Conservation (phyloP, 306 rosid species). For the Oxytropis ochrocephala region DNA sequence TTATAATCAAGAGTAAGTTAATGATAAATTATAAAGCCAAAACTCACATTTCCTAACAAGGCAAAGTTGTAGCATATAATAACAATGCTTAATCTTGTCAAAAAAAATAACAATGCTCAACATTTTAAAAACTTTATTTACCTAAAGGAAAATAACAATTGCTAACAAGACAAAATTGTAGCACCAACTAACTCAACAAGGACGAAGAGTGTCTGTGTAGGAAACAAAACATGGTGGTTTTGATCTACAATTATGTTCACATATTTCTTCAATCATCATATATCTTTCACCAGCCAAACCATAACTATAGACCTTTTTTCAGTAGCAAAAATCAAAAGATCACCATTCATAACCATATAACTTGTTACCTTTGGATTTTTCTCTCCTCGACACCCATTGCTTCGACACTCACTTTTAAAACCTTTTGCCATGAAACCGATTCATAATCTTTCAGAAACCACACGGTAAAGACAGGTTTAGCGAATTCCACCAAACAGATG, state of each 20-base stretch:
- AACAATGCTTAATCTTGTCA: too few relatives aligned
- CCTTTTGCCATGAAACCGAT: neutral
- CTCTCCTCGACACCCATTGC: conserved; percentile 6
- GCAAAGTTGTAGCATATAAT: too few relatives aligned
- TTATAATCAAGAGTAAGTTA: too few relatives aligned
- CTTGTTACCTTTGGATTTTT: neutral
- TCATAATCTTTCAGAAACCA: conserved; percentile 10
- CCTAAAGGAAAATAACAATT: neutral
- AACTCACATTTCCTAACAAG: too few relatives aligned
- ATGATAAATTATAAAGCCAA: too few relatives aligned
- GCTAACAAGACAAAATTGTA: neutral
- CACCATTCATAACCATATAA: neutral
- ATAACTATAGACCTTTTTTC: neutral
- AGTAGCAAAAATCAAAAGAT: neutral
- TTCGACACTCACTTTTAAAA: neutral
- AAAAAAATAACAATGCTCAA: too few relatives aligned
- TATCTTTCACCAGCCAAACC: neutral
- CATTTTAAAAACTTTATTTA: too few relatives aligned
- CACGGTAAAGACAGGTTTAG: neutral
- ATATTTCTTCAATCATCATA: neutral
- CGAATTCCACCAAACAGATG: conserved; percentile 19
- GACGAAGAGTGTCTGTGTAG: neutral
- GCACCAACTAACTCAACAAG: neutral
- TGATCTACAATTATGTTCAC: neutral
- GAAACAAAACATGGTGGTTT: neutral